Base-by-base conservation (phyloP, 306 rosid genomes). In the Oemleria cerasiformis region DNA sequence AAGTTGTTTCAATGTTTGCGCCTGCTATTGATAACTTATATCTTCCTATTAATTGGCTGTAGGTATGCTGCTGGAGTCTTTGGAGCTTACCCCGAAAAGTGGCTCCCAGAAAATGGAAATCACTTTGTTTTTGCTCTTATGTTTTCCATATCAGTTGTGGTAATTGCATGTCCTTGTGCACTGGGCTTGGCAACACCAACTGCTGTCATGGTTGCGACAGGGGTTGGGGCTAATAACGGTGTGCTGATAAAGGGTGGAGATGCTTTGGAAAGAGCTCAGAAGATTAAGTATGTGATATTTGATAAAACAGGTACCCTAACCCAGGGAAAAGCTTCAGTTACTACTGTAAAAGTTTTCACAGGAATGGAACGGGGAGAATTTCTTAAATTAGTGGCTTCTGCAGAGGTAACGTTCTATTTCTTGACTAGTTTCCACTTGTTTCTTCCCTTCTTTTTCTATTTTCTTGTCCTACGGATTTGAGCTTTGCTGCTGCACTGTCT, bases 161-260 rank as follows among this genome's bases (percentile, higher is more conserved):
- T 95, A 75, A 91, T 95, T 81, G 97, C 99, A 47, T 95, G 99
- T 66, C 99, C 99, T 30, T 95, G 97, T 81, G 97, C 99, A 55
- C 96, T 95, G 72, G 99, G 97, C 68, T 86, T 95, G 90, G 99
- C 99, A 75, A 95, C 99, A 30, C 99, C 97, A 55, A 95, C 99
- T 67, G 99, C 99, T 71, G 96, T 91, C 77, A 95, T 95, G 99
- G 99, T 95, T 75, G 99, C 99, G 40, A 91, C 99, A 3, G 97
- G 99, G 65, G 96, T 95, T 84, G 99, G 99, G 62, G 99, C 99
- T 40, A 95, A 83, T 81, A 88, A 95, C 65, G 99, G 99, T 23
- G 97, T 95, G 60, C 83, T 95, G 77, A 95, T 95, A 77, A 95
- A 95, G 83, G 99, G 99, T 78, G 99, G 96, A 70, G 97, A 95